phyloP scores from a whole-genome alignment of 805 yeast species.

The Metschnikowia aberdeeniae region DNA sequence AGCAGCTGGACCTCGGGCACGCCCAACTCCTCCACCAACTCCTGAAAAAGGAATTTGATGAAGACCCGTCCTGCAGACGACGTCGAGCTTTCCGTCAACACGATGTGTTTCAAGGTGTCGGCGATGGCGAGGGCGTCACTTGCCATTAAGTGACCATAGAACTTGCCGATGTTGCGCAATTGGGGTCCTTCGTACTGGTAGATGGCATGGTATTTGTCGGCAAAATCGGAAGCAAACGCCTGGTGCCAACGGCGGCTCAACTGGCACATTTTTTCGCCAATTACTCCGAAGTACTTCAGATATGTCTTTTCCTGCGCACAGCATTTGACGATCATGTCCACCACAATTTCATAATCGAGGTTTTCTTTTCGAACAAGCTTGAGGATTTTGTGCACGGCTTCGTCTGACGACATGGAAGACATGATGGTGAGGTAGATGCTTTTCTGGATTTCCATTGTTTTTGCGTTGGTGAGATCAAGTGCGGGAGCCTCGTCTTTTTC shows the following conservation, averaged over 20 bases:
- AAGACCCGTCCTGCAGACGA: slow-evolving; percentile 80
- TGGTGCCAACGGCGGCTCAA: slow-evolving; percentile 53
- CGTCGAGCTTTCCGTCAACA: slow-evolving; percentile 66
- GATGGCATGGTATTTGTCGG: slow-evolving; percentile 49
- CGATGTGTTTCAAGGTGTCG: slow-evolving; percentile 49
- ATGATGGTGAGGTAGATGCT: slow-evolving; percentile 76
- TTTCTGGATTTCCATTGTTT: slow-evolving; percentile 63
- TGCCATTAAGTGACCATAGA: slow-evolving; percentile 83
- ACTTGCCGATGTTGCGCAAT: slow-evolving; percentile 72
- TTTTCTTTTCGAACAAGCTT: slow-evolving; percentile 32
- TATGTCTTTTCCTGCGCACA: slow-evolving; percentile 85
- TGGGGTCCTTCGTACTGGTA: slow-evolving; percentile 70
- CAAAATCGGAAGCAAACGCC: slow-evolving; percentile 52
- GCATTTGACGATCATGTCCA: slow-evolving; percentile 72
- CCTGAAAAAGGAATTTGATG: slow-evolving; percentile 75
- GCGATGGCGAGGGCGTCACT: slow-evolving; percentile 63
- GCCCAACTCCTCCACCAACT: slow-evolving; percentile 75
- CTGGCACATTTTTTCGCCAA: slow-evolving; percentile 61
- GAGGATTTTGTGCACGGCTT: slow-evolving; percentile 82
- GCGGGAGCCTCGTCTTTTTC: neutral
- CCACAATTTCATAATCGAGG: slow-evolving; percentile 38
- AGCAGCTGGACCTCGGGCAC: slow-evolving; percentile 47
- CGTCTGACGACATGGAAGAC: slow-evolving; percentile 89
- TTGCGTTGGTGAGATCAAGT: slow-evolving; percentile 64
- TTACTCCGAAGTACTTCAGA: slow-evolving; percentile 77